Base-by-base conservation (phyloP, 257 asterid species). In the Nicotiana attenuata region DNA sequence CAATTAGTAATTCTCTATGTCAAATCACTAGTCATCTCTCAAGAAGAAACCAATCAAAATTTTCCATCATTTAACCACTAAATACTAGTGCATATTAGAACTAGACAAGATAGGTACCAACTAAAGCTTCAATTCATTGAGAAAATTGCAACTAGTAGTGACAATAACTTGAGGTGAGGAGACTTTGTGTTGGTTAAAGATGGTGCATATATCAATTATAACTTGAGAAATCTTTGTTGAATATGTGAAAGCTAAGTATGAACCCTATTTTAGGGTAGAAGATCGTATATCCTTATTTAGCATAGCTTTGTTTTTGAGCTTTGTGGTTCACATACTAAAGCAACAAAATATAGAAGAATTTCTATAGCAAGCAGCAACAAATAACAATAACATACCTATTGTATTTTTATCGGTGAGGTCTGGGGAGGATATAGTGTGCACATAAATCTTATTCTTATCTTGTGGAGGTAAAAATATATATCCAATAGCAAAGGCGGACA, bases 111-210 rank as follows among this genome's bases (percentile, higher is more conserved):
- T 19, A 17, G 76, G 38, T 9, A 57, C 26, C 31, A n/a, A 57
- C 76, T 66, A 66, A 77, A 75, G 56, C 29, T 64, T 35, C 33
- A 6, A 28, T 61, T 22, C 67, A 61, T 22, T 61, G 67, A 24
- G 67, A 11, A 4, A 47, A 80, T 79, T 28, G 65, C 41, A 29
- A 11, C 53, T 29, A 53, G 53, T 64, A 55, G 50, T 75, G 63
- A 28, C 17, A 61, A 61, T 61, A 24, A 61, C 67, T 16, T 19
- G 13, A 24, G 59, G 67, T 19, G 13, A 24, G 59, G 76, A 77
- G 60, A 55, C 65, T 29, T 41, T 15, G 77, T 83, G 87, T 77
- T 77, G 66, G 85, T 77, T 81, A 81, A 86, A 81, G 85, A 77
- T 68, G 77, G 85, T 83, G 82, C 85, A 81, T 52, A 47, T 60